These are phyloP conservation scores for Blastocystis sp. DNA, from an alignment of 352 stramenopile species.

Conservation along the genomic window DNA sequence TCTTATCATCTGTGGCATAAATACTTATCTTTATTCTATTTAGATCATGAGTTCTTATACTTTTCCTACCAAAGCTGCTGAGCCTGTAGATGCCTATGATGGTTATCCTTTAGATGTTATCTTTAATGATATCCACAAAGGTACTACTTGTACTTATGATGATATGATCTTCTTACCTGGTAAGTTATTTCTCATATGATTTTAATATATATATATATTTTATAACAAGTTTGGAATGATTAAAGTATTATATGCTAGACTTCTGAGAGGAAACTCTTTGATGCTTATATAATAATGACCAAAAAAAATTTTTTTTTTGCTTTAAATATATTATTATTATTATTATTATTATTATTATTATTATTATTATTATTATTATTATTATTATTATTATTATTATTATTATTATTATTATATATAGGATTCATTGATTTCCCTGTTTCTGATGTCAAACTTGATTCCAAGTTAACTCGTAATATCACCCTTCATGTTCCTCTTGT, in stretches of 20 bases:
- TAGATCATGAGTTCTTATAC: too few species aligned
- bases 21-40: too few species aligned
- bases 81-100: slow-evolving; percentile 20
- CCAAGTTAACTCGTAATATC: slow-evolving; percentile 69
- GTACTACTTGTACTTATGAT: slow-evolving; percentile 50
- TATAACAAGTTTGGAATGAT: slow-evolving; percentile 38
- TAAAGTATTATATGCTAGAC: slow-evolving; percentile 28
- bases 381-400: neutral
- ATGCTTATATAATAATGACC: neutral
- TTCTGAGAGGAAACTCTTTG: slow-evolving; percentile 3
- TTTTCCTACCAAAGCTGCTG: slow-evolving; percentile 24
- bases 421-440: slow-evolving; percentile 79
- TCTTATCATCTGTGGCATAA: too few species aligned
- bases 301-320: neutral
- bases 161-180: slow-evolving; percentile 59
- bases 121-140: slow-evolving; percentile 12
- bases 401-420: slow-evolving; percentile 33
- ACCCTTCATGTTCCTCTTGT: slow-evolving; percentile 56
- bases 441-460: slow-evolving; percentile 77
- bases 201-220: neutral
- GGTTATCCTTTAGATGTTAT: slow-evolving; percentile 22
- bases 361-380: slow-evolving; percentile 1
- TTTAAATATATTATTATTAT: neutral
- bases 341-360: slow-evolving; percentile 23
- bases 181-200: neutral